Evolutionary conservation across 352 stramenopile species (phyloP).

Genomic region (Hyaloperonospora arabidopsidis): DNA sequence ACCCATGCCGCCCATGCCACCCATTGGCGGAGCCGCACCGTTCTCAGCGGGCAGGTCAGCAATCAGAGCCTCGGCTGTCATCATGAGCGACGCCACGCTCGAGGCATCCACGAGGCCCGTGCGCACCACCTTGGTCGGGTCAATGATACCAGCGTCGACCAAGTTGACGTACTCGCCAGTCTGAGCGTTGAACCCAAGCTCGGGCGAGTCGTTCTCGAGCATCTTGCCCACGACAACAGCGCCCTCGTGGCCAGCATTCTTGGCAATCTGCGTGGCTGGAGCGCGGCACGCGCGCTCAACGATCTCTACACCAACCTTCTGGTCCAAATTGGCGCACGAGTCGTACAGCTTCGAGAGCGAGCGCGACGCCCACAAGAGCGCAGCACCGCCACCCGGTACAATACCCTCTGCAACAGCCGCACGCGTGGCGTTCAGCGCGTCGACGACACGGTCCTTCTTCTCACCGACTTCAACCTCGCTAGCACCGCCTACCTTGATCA

Average conservation of each 20-base stretch:
- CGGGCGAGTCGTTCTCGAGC: conserved; percentile 90
- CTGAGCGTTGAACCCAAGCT: conserved; percentile 97
- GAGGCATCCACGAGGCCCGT: conserved; percentile 97
- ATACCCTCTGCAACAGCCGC: conserved; percentile 99
- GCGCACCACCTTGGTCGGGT: conserved; percentile 97
- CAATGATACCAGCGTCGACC: conserved; percentile 96
- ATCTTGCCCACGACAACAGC: conserved; percentile 98
- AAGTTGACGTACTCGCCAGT: conserved; percentile 97
- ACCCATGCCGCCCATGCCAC: conserved; percentile 71
- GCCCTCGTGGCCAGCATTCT: conserved; percentile 97
- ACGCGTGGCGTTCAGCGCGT: conserved; percentile 99
- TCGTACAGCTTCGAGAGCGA: conserved; percentile 86
- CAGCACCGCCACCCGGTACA: conserved; percentile 96
- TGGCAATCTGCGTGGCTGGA: conserved; percentile 94
- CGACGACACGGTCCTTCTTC: conserved; percentile 99
- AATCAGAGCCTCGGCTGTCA: conserved; percentile 99
- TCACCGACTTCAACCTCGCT: conserved; percentile 98
- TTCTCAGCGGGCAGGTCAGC: conserved; percentile 91
- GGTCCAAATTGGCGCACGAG: conserved; percentile 92
- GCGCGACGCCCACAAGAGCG: conserved; percentile 95
- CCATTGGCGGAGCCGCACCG: conserved; percentile 56
- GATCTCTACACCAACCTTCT: conserved; percentile 97
- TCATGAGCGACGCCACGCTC: conserved; percentile 97
- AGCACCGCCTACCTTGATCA: conserved; percentile 99
- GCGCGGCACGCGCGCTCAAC: conserved; percentile 91